phyloP scores from a whole-genome alignment of 768 basidiomycete species.

The Tricholoma saponaceum region DNA sequence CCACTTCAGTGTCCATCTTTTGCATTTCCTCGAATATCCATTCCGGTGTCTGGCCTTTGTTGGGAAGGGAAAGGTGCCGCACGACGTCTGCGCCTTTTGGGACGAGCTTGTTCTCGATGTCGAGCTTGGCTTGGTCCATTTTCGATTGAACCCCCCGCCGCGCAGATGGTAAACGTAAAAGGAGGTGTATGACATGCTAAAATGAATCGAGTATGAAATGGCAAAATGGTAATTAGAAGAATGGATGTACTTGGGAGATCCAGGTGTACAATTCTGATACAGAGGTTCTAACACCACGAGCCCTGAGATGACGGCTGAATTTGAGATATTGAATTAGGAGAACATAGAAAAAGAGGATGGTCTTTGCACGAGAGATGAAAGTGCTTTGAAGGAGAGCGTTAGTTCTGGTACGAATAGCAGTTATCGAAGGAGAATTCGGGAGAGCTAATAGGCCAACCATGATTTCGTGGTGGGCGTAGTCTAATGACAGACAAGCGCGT shows the following conservation, averaged over 20 bases:
- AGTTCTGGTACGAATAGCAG: constrained; percentile 11
- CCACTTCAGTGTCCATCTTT: constrained; percentile 65
- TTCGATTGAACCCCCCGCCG: constrained; percentile 57
- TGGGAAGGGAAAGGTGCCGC: constrained; percentile 64
- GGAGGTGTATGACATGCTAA: constrained; percentile 54
- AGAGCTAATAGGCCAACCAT: neutral
- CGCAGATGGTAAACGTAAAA: constrained; percentile 58
- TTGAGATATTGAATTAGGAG: constrained; percentile 48
- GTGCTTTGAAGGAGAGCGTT: constrained; percentile 10
- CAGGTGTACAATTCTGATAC: constrained; percentile 49
- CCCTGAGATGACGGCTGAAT: constrained; percentile 57
- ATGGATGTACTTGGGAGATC: constrained; percentile 44
- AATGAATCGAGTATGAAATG: neutral
- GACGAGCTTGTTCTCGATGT: constrained; percentile 66
- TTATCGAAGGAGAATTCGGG: neutral
- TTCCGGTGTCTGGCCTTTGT: constrained; percentile 56
- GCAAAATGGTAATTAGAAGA: neutral
- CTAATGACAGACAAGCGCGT: too few species aligned
- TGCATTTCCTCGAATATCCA: constrained; percentile 81
- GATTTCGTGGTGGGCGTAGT: too few species aligned
- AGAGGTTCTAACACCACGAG: constrained; percentile 51
- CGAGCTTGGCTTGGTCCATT: constrained; percentile 57
- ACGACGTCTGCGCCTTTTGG: constrained; percentile 59
- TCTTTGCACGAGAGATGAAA: constrained; percentile 37
- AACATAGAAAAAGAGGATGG: constrained; percentile 56